These are phyloP conservation scores for Lepidium campestre DNA, from an alignment of 441 rosid genomes.

Conservation along the genomic window DNA sequence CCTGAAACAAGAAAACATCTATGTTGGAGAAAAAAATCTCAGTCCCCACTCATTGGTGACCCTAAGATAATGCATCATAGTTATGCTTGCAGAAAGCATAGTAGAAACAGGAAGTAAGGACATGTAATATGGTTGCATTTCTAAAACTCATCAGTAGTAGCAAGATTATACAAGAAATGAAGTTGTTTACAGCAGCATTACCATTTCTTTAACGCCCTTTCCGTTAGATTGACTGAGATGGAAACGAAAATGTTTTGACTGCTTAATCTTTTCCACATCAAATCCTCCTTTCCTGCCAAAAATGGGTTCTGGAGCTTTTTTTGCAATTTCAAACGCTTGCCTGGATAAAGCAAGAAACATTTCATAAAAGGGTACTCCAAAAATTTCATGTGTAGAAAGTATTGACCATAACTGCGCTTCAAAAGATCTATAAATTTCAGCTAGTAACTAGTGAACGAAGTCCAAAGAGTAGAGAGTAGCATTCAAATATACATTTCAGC, in stretches of 20 bases:
- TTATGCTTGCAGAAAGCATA: not conserved
- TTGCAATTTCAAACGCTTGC: slow-evolving; percentile 70
- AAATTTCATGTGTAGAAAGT: not conserved
- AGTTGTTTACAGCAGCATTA: slow-evolving; percentile 21
- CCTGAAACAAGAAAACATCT: slow-evolving; percentile 41
- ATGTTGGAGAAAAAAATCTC: not conserved
- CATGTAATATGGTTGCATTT: not conserved
- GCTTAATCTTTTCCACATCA: slow-evolving; percentile 59
- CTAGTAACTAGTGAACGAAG: not conserved
- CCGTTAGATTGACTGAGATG: slow-evolving; percentile 46
- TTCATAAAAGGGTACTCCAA: slow-evolving; percentile 1
- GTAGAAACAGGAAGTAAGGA: not conserved
- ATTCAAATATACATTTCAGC: not conserved
- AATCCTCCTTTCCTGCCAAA: slow-evolving; percentile 43
- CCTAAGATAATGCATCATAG: not conserved
- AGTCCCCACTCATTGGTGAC: not conserved
- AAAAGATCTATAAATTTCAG: not conserved
- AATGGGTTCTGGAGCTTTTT: slow-evolving; percentile 45
- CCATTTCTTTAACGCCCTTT: slow-evolving; percentile 38
- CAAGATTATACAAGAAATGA: not conserved
- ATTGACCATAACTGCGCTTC: not conserved
- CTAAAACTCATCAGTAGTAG: not conserved
- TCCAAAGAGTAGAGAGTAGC: not conserved
- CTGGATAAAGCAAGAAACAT: slow-evolving; percentile 30
- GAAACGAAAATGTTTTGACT: slow-evolving; percentile 56